Percentiles rank a stretch among this genome's conserved stretches.
These are phyloP conservation scores for Trichopus zeylanicus DNA, from an alignment of 116 monocot species.

Conservation along the genomic window DNA sequence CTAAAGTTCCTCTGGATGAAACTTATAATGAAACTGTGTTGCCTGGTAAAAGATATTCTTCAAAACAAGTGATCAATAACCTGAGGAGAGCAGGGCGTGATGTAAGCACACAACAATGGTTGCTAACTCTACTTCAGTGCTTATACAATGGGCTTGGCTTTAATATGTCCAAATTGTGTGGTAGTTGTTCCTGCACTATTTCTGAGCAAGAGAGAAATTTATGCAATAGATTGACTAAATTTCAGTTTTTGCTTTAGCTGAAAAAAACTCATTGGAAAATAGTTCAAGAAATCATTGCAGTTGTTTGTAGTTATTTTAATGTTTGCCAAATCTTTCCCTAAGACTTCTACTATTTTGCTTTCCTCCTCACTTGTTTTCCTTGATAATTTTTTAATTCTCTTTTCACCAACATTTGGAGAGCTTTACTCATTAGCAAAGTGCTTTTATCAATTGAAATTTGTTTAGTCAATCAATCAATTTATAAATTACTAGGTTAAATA, in stretches of 20 bases:
- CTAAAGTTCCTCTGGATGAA: constrained; percentile 96
- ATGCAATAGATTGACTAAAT: background rate
- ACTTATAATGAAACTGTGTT: constrained; percentile 67
- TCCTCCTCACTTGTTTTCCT: background rate
- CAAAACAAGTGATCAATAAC: constrained; percentile 76
- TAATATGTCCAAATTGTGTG: background rate
- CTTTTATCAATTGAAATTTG: background rate
- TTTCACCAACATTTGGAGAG: background rate
- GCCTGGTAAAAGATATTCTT: constrained; percentile 90
- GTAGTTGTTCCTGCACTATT: background rate
- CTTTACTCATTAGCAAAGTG: background rate
- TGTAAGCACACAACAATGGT: constrained; percentile 36
- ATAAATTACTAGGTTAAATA: background rate
- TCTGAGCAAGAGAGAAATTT: background rate
- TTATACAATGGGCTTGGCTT: background rate
- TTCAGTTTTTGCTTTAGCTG: background rate
- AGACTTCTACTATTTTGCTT: background rate
- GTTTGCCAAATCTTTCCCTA: background rate
- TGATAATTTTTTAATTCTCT: background rate
- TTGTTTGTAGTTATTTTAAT: no score
- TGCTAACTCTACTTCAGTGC: background rate
- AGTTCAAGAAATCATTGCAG: no score
- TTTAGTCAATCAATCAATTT: background rate
- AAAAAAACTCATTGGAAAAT: no score
- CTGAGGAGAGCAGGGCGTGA: constrained; percentile 62